Conservation (phyloP, 257 asterid species). For the Ligustrum vulgare region DNA sequence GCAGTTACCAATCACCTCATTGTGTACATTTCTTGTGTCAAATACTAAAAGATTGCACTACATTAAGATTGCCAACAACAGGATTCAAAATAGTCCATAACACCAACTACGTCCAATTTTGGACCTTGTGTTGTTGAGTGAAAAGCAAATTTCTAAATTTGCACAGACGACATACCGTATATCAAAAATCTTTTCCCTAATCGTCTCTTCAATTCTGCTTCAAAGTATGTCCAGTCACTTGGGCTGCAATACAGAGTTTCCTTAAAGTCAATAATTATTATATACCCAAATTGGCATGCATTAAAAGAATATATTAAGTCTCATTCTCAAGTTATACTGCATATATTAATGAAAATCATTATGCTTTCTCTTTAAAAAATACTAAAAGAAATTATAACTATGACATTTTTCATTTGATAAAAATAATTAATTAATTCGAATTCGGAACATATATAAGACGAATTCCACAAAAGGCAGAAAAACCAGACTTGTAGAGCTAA, state of each 20-base stretch:
- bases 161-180: slow-evolving; percentile 46
- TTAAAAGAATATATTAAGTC: neutral
- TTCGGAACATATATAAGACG: neutral
- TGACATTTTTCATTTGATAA: neutral
- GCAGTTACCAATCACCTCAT: neutral
- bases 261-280: slow-evolving; percentile 23
- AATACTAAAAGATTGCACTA: neutral
- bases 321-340: neutral
- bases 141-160: slow-evolving; percentile 6
- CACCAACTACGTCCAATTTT: neutral
- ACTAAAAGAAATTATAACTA: neutral
- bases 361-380: neutral
- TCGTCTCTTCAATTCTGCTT: slow-evolving; percentile 75
- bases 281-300: neutral
- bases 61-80: neutral
- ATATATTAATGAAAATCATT: neutral
- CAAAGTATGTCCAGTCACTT: slow-evolving; percentile 80
- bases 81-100: neutral
- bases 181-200: slow-evolving; percentile 73
- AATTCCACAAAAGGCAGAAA: neutral
- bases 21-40: neutral
- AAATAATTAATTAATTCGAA: neutral
- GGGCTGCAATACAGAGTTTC: slow-evolving; percentile 62
- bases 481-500: neutral
- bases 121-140: slow-evolving; percentile 10